phyloP scores from a whole-genome alignment of 306 rosid genomes.

The Prinsepia uniflora region DNA sequence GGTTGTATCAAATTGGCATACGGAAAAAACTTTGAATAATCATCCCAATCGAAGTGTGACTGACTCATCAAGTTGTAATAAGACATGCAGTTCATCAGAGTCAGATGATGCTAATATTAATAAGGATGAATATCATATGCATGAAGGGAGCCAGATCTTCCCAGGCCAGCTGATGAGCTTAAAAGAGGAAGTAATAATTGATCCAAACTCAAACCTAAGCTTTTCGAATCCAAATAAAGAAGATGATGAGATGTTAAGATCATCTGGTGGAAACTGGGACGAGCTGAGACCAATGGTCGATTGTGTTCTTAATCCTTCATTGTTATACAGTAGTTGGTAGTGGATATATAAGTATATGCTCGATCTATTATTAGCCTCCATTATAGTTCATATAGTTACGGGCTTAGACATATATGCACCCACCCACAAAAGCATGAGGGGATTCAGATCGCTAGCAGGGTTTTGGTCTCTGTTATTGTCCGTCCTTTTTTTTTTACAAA shows the following conservation, averaged over 20 bases:
- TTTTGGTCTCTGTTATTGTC: background rate
- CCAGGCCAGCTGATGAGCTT: conserved; percentile 7
- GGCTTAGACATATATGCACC: background rate
- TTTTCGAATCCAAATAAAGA: conserved; percentile 3
- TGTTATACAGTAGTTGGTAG: background rate
- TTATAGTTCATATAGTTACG: background rate
- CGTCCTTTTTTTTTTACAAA: background rate
- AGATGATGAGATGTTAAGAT: background rate
- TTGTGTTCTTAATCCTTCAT: conserved; percentile 21
- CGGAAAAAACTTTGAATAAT: background rate
- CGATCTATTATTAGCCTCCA: background rate
- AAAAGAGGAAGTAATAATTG: conserved; percentile 7
- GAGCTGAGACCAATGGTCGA: conserved; percentile 26
- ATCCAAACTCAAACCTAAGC: conserved; percentile 15
- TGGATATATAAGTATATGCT: too few species aligned
- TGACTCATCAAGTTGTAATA: conserved; percentile 10
- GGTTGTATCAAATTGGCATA: conserved; percentile 6
- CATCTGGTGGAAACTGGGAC: conserved; percentile 16
- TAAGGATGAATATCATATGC: background rate
- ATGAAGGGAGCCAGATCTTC: background rate
- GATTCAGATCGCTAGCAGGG: background rate
- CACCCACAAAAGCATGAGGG: background rate
- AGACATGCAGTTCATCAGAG: conserved; percentile 19
- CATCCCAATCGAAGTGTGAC: background rate
- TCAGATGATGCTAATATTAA: background rate